Evolutionary conservation across 768 basidiomycete genomes (phyloP), one percentile per base, ranked within the genome.

Genomic region (Wakefieldia striispora): DNA sequence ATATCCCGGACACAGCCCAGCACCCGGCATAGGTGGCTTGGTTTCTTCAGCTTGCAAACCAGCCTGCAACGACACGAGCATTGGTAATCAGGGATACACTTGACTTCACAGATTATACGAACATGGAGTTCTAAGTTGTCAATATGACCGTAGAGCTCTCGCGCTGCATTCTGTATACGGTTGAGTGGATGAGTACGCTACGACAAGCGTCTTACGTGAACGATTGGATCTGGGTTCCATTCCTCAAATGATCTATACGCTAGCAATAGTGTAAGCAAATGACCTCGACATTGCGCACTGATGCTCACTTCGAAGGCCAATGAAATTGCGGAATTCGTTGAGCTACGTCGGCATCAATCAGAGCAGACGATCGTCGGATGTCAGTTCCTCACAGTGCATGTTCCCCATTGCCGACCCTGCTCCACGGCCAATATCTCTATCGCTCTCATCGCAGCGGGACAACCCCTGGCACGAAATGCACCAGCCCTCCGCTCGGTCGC

Each of bases 91-190:
- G 21, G 38, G 10, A 23, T 16, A 26, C 19, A 9, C 3, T 10
- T 35, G 17, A 34, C 12, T 50, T 26, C n/a, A 41, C 12, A 21
- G n/a, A 40, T n/a, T 40, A 16, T 35, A 64, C 80, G 40, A 50
- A 83, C 88, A 59, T 91, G 79, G 11, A 93, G 78, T 61, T 92
- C 91, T 29, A 92, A 77, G 62, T 88, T 85, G 57, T 91, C 81
- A 48, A 91, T 85, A 54, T 87, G 75, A 40, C 74, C 75, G 59
- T 91, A 90, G 14, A 91, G 74, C 8, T 76, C 69, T 41, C 77
- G 73, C 0, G 91, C 91, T 2, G 83, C 78, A 13, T 61, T 74
- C 84, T 88, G 48, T 21, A 10, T 12, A 41, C 6, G 7, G 34
- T 17, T 59, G 23, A 51, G 54, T 17, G 36, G 26, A 43, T 10